Evolutionary conservation across 257 asterid genomes (phyloP).

Genomic region (Solanum pinnatisectum): DNA sequence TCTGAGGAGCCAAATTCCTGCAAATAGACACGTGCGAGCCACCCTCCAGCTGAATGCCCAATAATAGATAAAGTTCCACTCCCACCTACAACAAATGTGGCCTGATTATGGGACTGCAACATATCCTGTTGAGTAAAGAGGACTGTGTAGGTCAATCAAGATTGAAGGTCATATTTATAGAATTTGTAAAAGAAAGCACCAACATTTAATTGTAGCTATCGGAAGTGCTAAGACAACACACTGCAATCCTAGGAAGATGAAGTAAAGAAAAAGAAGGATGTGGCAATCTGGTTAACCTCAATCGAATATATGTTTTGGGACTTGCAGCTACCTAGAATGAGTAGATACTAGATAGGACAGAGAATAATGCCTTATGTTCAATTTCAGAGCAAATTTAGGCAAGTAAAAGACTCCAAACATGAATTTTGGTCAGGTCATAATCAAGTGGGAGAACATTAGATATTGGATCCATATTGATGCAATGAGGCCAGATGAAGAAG

Average conservation of each 20-base stretch:
- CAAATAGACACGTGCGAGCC: slow-evolving; percentile 89
- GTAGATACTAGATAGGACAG: not conserved
- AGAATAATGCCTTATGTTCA: not conserved
- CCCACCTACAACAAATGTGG: slow-evolving; percentile 50
- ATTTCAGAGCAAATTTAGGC: not conserved
- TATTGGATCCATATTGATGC: not conserved
- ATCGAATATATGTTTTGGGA: not conserved
- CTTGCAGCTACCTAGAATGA: not conserved
- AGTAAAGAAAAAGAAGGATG: not conserved
- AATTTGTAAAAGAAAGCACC: not conserved
- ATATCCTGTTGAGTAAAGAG: slow-evolving; percentile 18
- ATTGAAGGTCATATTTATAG: not conserved
- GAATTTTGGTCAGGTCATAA: not conserved
- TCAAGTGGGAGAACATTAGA: not conserved
- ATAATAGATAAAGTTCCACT: slow-evolving; percentile 58
- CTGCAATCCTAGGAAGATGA: not conserved
- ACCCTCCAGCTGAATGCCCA: slow-evolving; percentile 98
- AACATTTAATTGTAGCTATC: not conserved
- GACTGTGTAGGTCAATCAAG: slow-evolving; percentile 5
- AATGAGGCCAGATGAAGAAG: not conserved
- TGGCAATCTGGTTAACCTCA: not conserved
- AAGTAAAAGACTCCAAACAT: not conserved
- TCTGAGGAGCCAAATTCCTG: slow-evolving; percentile 64
- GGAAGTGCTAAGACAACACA: not conserved
- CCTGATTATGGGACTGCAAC: slow-evolving; percentile 22